Percentiles rank a stretch among this genome's conserved stretches.
phyloP scores from a whole-genome alignment of 2,329 filamentous ascomycete species.

The Cladophialophora exuberans region DNA sequence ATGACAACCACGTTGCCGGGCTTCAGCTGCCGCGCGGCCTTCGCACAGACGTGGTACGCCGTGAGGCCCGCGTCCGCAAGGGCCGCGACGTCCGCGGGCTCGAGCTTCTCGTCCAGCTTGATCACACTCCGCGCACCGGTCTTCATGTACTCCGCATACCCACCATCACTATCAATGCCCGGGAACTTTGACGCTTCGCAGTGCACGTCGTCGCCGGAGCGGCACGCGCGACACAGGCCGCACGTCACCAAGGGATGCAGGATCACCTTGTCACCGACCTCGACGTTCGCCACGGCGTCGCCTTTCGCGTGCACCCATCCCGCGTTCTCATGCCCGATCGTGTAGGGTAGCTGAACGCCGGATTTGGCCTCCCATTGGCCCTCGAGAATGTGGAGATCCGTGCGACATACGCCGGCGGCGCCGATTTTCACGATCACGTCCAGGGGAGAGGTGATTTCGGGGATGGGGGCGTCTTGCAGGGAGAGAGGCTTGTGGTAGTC shows the following conservation, averaged over 20 bases:
- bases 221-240: constrained; percentile 19
- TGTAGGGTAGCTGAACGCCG: constrained; percentile 21
- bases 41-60: constrained; percentile 21
- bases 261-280: constrained; percentile 22
- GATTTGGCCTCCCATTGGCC: constrained; percentile 24
- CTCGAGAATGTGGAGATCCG: constrained; percentile 26
- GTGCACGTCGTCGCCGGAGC: constrained; percentile 24
- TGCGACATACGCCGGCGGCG: constrained; percentile 23
- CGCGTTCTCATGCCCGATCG: constrained; percentile 25
- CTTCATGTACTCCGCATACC: constrained; percentile 22
- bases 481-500: constrained; percentile 21
- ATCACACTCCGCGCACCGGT: constrained; percentile 19
- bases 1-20: constrained; percentile 21
- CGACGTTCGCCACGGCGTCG: constrained; percentile 4
- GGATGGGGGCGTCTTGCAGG: constrained; percentile 11
- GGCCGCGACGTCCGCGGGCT: constrained; percentile 21
- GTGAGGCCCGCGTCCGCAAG: constrained; percentile 23
- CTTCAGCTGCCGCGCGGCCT: constrained; percentile 13
- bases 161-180: constrained; percentile 21
- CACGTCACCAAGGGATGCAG: constrained; percentile 23
- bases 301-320: constrained; percentile 17
- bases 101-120: constrained; percentile 18
- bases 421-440: constrained; percentile 28
- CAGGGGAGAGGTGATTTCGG: constrained; percentile 17
- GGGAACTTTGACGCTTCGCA: constrained; percentile 17